Conservation (phyloP, 1,139 yeast genomes). For the Yamadazyma atmosphaerica region DNA sequence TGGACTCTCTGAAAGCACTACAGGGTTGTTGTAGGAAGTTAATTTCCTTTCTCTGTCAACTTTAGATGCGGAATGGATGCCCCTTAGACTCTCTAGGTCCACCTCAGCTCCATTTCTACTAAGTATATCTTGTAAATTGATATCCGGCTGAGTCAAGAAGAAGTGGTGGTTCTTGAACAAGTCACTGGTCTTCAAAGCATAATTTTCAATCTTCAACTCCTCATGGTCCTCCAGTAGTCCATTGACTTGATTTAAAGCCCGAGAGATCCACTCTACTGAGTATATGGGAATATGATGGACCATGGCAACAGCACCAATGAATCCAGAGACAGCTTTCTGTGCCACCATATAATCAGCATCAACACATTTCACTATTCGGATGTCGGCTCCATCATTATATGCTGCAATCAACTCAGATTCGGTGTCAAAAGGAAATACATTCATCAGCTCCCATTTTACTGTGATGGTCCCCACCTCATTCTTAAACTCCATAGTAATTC, state of each 20-base stretch:
- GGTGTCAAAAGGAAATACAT: constrained; percentile 3
- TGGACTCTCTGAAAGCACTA: neutral
- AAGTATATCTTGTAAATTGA: neutral
- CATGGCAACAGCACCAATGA: constrained; percentile 9
- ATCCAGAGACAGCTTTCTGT: constrained; percentile 1
- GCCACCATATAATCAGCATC: constrained; percentile 7
- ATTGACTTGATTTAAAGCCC: too few relatives aligned
- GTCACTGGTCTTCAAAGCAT: neutral
- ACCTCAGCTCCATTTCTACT: neutral
- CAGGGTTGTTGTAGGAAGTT: neutral
- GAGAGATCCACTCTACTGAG: constrained; percentile 11
- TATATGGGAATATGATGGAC: constrained; percentile 7
- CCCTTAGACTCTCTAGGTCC: too few relatives aligned
- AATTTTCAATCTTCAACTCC: neutral
- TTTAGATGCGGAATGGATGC: too few relatives aligned
- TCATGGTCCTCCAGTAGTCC: neutral
- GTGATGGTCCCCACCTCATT: constrained; percentile 17
- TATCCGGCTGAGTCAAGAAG: neutral
- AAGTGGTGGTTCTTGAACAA: neutral
- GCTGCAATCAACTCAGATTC: constrained; percentile 10
- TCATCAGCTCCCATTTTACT: constrained; percentile 27
- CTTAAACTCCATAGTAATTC: constrained; percentile 22
- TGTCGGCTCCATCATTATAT: constrained; percentile 21
- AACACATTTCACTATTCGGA: constrained; percentile 22
- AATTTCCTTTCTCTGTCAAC: too few relatives aligned